These are phyloP conservation scores for Austroboletus novae-zelandiae DNA, from an alignment of 1,284 basidiomycete genomes.

Conservation along the genomic window DNA sequence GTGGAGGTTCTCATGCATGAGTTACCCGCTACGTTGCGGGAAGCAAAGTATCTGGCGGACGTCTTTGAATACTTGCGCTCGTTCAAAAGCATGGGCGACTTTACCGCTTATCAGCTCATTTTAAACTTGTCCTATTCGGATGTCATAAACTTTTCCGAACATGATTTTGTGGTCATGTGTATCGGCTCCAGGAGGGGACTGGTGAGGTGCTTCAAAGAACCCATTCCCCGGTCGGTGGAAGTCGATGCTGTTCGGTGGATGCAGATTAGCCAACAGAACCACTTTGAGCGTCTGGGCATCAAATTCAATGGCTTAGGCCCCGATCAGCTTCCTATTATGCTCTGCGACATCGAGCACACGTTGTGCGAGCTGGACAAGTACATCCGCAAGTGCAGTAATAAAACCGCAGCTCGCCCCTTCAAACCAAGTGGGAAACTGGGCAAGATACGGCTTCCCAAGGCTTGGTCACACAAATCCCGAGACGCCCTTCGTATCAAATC, in stretches of 20 bases:
- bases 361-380: conserved; percentile 71
- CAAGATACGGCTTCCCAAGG: conserved; percentile 43
- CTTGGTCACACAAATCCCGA: conserved; percentile 48
- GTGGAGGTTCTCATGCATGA: conserved; percentile 55
- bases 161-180: conserved; percentile 62
- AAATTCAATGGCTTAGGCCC: conserved; percentile 48
- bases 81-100: conserved; percentile 61
- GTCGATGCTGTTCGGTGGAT: conserved; percentile 58
- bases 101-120: conserved; percentile 57
- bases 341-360: conserved; percentile 66
- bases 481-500: conserved; percentile 37
- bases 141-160: conserved; percentile 53
- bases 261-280: conserved; percentile 47
- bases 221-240: conserved; percentile 38
- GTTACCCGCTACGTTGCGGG: conserved; percentile 41
- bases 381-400: conserved; percentile 38
- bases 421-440: conserved; percentile 28
- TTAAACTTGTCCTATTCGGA: conserved; percentile 54
- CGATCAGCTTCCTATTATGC: conserved; percentile 42
- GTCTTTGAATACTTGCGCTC: conserved; percentile 53
- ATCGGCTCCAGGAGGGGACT: conserved; percentile 57
- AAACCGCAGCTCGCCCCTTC: conserved; percentile 28
- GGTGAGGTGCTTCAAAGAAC: conserved; percentile 33
- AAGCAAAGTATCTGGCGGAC: conserved; percentile 48
- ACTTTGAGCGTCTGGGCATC: conserved; percentile 52